Base-by-base conservation (phyloP, 1,139 yeast genomes). In the Entelexis sorbosivorans region DNA sequence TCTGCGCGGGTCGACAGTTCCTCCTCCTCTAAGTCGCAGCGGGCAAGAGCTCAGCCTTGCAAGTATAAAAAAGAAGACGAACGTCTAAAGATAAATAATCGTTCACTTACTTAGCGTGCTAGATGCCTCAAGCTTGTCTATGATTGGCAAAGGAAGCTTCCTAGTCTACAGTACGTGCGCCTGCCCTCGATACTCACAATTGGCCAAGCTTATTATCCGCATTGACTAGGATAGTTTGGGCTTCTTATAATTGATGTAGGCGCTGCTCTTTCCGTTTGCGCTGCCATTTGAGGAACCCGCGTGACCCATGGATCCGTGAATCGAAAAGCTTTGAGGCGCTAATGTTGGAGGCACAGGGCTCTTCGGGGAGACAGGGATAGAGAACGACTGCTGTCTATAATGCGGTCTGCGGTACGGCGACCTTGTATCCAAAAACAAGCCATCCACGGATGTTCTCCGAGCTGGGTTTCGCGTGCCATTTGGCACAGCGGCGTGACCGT, bases 11-110 rank as follows among this genome's bases (percentile, higher is more conserved):
- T 32, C 48, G 4, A 36, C 20, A n/a, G 22, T 31, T 5, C 48
- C 48, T 13, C 48, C 48, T 13, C 48, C 42, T 13, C 47, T 42
- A 13, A 32, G 14, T 19, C 9, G 17, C 20, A 32, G 40, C 14
- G 38, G 42, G n/a, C 38, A 38, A n/a, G 50, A 46, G 38, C 36
- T 14, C 32, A 50, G 38, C 38, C n/a, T 40, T 8, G 49, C 48
- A 5, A 29, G 38, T 22, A 14, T 32, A 9, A 38, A 29, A 40
- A 29, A 20, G 29, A 40, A 32, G 24, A 19, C 16, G 3, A 1
- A 11, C 8, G n/a, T 32, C 5, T 19, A 17, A 35, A 17, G 13
- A 19, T 33, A n/a, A 33, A 28, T 28, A 22, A 22, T 5, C 20
- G n/a, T n/a, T n/a, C n/a, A n/a, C n/a, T n/a, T n/a, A n/a, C n/a